Evolutionary conservation across 805 yeast species (phyloP).

Genomic region (Candida peoriensis): DNA sequence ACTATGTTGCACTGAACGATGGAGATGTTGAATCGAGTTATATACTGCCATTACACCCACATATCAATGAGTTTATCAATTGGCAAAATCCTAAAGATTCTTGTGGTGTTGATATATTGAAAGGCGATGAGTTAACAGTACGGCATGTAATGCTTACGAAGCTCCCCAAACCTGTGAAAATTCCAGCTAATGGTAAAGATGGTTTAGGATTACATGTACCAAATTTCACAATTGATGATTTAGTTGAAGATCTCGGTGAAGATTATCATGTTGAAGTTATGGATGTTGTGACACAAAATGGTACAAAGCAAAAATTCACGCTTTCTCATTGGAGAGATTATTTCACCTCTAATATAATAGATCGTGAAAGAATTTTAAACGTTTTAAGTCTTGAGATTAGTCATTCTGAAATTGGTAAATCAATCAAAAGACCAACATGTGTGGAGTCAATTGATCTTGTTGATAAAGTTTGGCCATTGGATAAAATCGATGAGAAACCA

Average conservation of each 20-base stretch:
- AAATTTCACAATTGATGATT: constrained; percentile 47
- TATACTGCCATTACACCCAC: constrained; percentile 43
- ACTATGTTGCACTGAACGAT: constrained; percentile 73
- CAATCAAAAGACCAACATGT: constrained; percentile 56
- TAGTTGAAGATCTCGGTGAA: constrained; percentile 56
- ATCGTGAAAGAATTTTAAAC: constrained; percentile 65
- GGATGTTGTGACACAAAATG: constrained; percentile 83
- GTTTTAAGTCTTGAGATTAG: constrained; percentile 82
- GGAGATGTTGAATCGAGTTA: constrained; percentile 41
- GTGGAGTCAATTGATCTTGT: constrained; percentile 68
- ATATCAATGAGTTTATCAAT: constrained; percentile 30
- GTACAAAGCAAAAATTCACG: constrained; percentile 51
- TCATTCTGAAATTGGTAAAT: constrained; percentile 38
- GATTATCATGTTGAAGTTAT: constrained; percentile 70
- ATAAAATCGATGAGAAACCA: constrained; percentile 33
- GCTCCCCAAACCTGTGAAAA: constrained; percentile 39
- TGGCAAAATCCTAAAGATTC: constrained; percentile 13
- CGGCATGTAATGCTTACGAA: constrained; percentile 32
- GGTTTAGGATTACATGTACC: constrained; percentile 55
- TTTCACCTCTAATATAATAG: constrained; percentile 38
- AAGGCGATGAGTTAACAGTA: constrained; percentile 28
- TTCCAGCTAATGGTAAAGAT: constrained; percentile 29
- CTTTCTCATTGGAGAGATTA: constrained; percentile 72
- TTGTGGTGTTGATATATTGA: constrained; percentile 12
- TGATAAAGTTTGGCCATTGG: constrained; percentile 54